These are phyloP conservation scores for Claviceps africana DNA, from an alignment of 2,329 filamentous ascomycete genomes.

Conservation along the genomic window DNA sequence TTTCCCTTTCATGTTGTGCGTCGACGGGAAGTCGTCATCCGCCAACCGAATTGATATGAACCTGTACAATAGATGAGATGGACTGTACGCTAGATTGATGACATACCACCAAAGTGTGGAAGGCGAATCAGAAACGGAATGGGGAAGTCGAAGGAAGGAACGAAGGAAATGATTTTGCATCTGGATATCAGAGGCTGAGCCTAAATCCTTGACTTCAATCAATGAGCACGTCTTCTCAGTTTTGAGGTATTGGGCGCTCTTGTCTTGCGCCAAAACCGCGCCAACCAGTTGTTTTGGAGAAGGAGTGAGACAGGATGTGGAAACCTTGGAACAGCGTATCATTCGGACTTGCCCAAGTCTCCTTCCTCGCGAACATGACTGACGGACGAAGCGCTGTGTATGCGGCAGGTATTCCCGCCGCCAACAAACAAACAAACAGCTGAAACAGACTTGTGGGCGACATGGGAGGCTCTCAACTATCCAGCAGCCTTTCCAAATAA, in stretches of 20 bases:
- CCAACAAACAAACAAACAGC: background rate
- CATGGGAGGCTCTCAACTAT: background rate
- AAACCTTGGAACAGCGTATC: background rate
- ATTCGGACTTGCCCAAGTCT: background rate
- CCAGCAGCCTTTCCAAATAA: background rate
- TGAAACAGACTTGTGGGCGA: background rate
- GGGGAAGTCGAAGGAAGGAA: background rate
- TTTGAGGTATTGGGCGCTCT: background rate
- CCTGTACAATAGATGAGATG: constrained; percentile 15
- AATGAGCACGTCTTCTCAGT: background rate
- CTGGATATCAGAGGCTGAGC: background rate
- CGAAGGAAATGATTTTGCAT: background rate
- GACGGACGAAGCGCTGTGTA: background rate
- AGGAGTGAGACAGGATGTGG: background rate
- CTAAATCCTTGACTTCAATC: background rate
- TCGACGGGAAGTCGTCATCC: background rate
- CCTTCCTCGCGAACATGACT: background rate
- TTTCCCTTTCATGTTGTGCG: background rate
- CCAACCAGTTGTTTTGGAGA: background rate
- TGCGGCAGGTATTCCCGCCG: background rate
- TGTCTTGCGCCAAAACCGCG: no score
- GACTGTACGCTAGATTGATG: constrained; percentile 1
- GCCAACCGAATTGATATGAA: constrained; percentile 6
- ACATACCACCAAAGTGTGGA: background rate
- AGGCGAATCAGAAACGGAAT: background rate